Evolutionary conservation across 495 filamentous ascomycete genomes (phyloP).

Genomic region (Friedmanniomyces simplex): DNA sequence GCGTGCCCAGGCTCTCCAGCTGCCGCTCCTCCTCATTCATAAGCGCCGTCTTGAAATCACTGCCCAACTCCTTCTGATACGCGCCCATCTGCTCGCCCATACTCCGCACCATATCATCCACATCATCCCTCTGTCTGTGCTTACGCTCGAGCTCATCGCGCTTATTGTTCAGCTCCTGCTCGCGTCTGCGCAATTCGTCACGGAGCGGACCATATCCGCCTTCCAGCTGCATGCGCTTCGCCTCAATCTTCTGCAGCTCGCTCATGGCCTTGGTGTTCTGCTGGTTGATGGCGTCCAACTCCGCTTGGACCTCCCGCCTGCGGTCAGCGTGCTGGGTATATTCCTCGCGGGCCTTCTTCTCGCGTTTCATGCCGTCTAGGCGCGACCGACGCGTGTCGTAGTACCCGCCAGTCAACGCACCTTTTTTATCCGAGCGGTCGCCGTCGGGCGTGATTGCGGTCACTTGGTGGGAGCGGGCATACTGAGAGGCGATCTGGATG

Average conservation of each 20-base stretch:
- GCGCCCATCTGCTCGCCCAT: conserved; percentile 61
- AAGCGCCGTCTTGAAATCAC: conserved; percentile 86
- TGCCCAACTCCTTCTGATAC: conserved; percentile 66
- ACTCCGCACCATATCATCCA: conserved; percentile 65
- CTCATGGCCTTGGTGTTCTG: conserved; percentile 72
- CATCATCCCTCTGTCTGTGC: conserved; percentile 53
- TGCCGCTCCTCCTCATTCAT: conserved; percentile 69
- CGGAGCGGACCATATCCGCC: conserved; percentile 71
- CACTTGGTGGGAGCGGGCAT: conserved; percentile 79
- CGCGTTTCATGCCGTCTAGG: conserved; percentile 68
- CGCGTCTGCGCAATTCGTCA: conserved; percentile 60
- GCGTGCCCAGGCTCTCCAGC: conserved; percentile 57
- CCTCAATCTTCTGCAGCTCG: conserved; percentile 73
- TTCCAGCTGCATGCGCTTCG: conserved; percentile 65
- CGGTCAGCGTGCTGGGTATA: conserved; percentile 55
- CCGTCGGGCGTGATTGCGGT: conserved; percentile 90
- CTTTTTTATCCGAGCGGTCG: conserved; percentile 85
- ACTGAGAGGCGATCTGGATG: conserved; percentile 72
- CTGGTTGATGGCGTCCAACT: conserved; percentile 71
- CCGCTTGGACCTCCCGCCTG: conserved; percentile 46
- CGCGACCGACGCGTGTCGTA: conserved; percentile 74
- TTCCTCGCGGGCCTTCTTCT: conserved; percentile 62
- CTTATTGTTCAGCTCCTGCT: conserved; percentile 59
- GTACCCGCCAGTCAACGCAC: conserved; percentile 88
- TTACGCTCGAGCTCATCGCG: conserved; percentile 67